These are phyloP conservation scores for Starmerella floricola DNA, from an alignment of 805 yeast genomes.

Conservation along the genomic window DNA sequence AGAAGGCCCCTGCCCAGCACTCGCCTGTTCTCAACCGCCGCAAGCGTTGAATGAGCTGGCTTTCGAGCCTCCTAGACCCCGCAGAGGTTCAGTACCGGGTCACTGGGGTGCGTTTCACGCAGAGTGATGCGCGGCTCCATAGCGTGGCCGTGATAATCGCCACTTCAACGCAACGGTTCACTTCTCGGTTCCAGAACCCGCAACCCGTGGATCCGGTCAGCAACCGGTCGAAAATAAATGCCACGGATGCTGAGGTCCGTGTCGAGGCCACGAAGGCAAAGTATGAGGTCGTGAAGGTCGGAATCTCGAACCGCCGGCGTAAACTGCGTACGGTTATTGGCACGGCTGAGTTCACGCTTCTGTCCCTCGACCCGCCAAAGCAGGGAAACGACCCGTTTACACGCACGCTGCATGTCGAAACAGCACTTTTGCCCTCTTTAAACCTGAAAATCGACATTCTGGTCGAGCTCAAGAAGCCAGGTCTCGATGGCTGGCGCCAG, in stretches of 20 bases:
- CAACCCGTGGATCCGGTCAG: constrained; percentile 24
- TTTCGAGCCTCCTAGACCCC: constrained; percentile 10
- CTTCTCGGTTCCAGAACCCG: constrained; percentile 15
- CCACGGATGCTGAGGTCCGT: constrained; percentile 20
- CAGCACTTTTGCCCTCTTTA: constrained; percentile 18
- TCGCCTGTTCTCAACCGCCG: too few species aligned
- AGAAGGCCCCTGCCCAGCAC: too few species aligned
- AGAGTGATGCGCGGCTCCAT: constrained; percentile 18
- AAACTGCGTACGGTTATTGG: constrained; percentile 22
- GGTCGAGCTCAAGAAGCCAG: constrained; percentile 5
- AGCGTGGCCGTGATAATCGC: constrained; percentile 18
- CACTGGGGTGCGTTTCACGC: constrained; percentile 23
- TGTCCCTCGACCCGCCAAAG: constrained; percentile 7
- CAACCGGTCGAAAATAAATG: constrained; percentile 18
- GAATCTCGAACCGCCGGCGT: constrained; percentile 19
- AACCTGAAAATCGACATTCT: constrained; percentile 19
- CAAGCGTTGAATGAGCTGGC: constrained; percentile 19
- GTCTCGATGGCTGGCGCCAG: constrained; percentile 4
- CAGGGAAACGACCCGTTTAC: constrained; percentile 1
- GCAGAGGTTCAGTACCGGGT: constrained; percentile 11
- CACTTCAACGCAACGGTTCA: constrained; percentile 18
- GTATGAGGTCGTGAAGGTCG: constrained; percentile 8
- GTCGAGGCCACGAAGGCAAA: constrained; percentile 8
- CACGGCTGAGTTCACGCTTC: constrained; percentile 14
- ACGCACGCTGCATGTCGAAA: constrained; percentile 13